A percentile compares a stretch with the other conserved stretches of the same genome.
Evolutionary conservation across 2,329 filamentous ascomycete species (phyloP).

Genomic region (Ceratocystiopsis minuta): DNA sequence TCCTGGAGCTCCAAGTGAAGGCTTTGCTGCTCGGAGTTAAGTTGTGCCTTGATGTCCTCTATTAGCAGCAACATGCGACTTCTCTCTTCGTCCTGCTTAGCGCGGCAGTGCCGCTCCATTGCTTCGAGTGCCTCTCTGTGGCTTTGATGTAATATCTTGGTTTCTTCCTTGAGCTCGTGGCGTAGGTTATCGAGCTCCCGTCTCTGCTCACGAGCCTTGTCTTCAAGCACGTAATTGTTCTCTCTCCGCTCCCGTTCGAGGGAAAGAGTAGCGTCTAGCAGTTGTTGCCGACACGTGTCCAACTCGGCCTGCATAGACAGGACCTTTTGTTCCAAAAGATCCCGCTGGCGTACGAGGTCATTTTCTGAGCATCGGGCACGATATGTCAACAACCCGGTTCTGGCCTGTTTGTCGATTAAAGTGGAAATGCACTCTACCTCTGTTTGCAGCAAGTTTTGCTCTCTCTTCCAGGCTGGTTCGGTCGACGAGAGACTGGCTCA

Average conservation of each 20-base stretch:
- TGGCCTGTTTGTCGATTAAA: background rate
- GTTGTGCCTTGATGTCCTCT: constrained; percentile 39
- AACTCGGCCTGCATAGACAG: constrained; percentile 46
- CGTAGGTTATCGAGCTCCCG: constrained; percentile 37
- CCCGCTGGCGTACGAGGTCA: constrained; percentile 30
- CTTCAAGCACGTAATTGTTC: constrained; percentile 35
- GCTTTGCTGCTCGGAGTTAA: constrained; percentile 33
- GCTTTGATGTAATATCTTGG: constrained; percentile 37
- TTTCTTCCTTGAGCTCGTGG: constrained; percentile 31
- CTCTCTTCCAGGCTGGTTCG: constrained; percentile 55
- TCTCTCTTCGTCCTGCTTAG: constrained; percentile 48
- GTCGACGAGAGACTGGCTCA: constrained; percentile 50
- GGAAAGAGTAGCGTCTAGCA: constrained; percentile 21
- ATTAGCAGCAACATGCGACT: constrained; percentile 41
- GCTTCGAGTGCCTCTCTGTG: constrained; percentile 53
- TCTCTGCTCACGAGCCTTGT: constrained; percentile 32
- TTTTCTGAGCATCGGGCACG: constrained; percentile 20
- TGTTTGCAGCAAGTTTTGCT: constrained; percentile 53
- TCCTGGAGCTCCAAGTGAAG: constrained; percentile 27
- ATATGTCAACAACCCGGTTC: too few species aligned
- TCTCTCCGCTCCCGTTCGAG: constrained; percentile 25
- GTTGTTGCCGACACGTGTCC: constrained; percentile 28
- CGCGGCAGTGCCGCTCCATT: constrained; percentile 42
- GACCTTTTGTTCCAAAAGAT: constrained; percentile 28
- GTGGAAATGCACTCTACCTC: constrained; percentile 33